Base-by-base conservation (phyloP, 768 basidiomycete species). In the Psilocybe sp. region DNA sequence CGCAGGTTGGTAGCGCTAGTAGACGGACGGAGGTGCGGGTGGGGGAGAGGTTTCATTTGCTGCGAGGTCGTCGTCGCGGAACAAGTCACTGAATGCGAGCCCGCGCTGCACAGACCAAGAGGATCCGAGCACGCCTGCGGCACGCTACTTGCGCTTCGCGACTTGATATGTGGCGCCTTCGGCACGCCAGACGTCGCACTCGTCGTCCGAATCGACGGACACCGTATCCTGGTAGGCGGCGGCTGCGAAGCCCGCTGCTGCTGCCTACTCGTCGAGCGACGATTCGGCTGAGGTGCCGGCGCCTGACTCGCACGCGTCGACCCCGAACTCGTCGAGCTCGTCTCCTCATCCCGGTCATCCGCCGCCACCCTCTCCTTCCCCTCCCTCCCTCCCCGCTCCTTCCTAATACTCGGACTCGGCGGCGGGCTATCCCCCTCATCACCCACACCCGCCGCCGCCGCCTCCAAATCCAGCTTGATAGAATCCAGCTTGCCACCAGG, bases 131-230 rank as follows among this genome's bases (percentile, higher is more conserved):
- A 39, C n/a, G 49, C 41, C 23, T 28, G 23, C 23, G 23, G 23
- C 23, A 28, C 23, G 23, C 23, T 28, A 18, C 35, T 13, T 33
- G 13, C 32, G 14, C 14, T 16, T 35, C 1, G 20, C 48, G 19
- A 13, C 41, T 28, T 28, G 23, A 28, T 28, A 28, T 28, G 23
- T 28, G 23, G 23, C 23, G 23, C 23, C 23, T 28, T 28, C 1
- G 32, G 19, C 20, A 15, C 19, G 1, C 20, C 14, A 12, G 33
- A 40, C 19, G 31, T 34, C 34, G 33, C 44, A 68, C 33, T 78
- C 74, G 64, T 58, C 9, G 74, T 66, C 18, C 70, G 67, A 18
- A 80, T 80, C 1, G 84, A 85, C 1, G 81, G 80, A 46, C 76
- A 72, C 11, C 82, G 78, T 28, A 82, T 65, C 23, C 79, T 72